A percentile compares a stretch with the other conserved stretches of the same genome.
These are phyloP conservation scores for Lactarius indigo DNA, from an alignment of 768 basidiomycete genomes.

Conservation along the genomic window DNA sequence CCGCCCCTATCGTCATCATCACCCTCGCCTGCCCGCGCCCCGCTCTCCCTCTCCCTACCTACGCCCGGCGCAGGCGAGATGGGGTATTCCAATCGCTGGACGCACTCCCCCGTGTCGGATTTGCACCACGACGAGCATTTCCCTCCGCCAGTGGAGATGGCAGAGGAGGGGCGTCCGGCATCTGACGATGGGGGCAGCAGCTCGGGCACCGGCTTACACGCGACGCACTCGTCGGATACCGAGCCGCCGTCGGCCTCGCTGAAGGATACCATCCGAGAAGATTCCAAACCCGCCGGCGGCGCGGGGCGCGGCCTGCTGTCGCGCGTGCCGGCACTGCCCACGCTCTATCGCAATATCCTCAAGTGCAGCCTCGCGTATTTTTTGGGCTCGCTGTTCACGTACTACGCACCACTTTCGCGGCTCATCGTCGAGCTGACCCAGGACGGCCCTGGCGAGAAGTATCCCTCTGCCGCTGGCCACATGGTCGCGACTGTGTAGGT, in stretches of 20 bases:
- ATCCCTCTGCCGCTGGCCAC: constrained; percentile 79
- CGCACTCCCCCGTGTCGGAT: constrained; percentile 15
- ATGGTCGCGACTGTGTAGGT: constrained; percentile 90
- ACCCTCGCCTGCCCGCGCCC: not conserved
- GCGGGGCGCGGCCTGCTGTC: constrained; percentile 7
- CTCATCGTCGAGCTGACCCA: constrained; percentile 61
- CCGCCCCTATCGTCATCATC: not conserved
- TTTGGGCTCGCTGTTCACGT: constrained; percentile 90
- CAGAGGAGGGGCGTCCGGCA: not conserved
- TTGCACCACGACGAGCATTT: not conserved
- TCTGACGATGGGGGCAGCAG: not conserved
- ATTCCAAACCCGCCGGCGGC: not conserved
- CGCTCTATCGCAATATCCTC: constrained; percentile 66
- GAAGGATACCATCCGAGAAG: not conserved
- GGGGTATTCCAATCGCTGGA: not conserved
- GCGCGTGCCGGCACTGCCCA: constrained; percentile 40
- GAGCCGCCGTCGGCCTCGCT: not conserved
- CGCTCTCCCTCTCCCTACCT: not conserved
- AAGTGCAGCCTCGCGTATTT: constrained; percentile 94
- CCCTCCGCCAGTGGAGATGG: not conserved
- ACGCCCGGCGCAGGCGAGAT: not conserved
- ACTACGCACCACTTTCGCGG: constrained; percentile 67
- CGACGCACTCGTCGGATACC: not conserved
- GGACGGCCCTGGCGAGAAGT: constrained; percentile 42
- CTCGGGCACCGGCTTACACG: not conserved